phyloP scores from a whole-genome alignment of 371 early-diverging fungal genomes.

The Apophysomyces ossiformis region DNA sequence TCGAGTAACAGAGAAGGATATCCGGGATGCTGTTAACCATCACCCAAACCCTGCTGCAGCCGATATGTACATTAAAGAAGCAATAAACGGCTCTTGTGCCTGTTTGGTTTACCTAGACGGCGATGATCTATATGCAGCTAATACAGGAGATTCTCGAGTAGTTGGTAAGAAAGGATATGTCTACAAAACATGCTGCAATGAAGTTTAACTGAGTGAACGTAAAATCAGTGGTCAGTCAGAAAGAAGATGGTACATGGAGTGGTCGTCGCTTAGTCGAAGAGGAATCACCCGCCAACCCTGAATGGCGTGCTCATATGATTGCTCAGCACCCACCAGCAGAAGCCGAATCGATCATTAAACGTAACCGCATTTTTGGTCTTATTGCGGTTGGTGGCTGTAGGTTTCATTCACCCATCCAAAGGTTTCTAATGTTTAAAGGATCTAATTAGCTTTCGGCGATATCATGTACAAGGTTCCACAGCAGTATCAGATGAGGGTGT shows the following conservation, averaged over 20 bases:
- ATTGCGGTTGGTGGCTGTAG: slow-evolving; percentile 60
- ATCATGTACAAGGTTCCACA: slow-evolving; percentile 81
- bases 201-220: background rate
- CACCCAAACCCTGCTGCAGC: slow-evolving; percentile 39
- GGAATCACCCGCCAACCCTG: slow-evolving; percentile 49
- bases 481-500: slow-evolving; percentile 62
- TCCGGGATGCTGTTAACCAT: slow-evolving; percentile 42
- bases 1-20: slow-evolving; percentile 43
- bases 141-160: slow-evolving; percentile 78
- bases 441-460: slow-evolving; percentile 75
- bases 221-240: slow-evolving; percentile 44
- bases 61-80: slow-evolving; percentile 47
- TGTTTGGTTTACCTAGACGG: slow-evolving; percentile 76
- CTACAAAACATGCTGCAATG: background rate
- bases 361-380: slow-evolving; percentile 52
- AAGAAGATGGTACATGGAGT: slow-evolving; percentile 49
- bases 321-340: slow-evolving; percentile 50
- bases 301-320: slow-evolving; percentile 46
- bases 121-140: slow-evolving; percentile 75
- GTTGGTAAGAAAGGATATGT: slow-evolving; percentile 47
- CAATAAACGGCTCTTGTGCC: slow-evolving; percentile 81
- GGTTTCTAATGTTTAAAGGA: slow-evolving; percentile 23
- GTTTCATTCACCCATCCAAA: slow-evolving; percentile 13
- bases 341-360: slow-evolving; percentile 38
- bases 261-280: slow-evolving; percentile 56